A percentile compares a stretch with the other conserved stretches of the same genome.
Evolutionary conservation across 805 yeast genomes (phyloP).

Genomic region (Candida railenensis): DNA sequence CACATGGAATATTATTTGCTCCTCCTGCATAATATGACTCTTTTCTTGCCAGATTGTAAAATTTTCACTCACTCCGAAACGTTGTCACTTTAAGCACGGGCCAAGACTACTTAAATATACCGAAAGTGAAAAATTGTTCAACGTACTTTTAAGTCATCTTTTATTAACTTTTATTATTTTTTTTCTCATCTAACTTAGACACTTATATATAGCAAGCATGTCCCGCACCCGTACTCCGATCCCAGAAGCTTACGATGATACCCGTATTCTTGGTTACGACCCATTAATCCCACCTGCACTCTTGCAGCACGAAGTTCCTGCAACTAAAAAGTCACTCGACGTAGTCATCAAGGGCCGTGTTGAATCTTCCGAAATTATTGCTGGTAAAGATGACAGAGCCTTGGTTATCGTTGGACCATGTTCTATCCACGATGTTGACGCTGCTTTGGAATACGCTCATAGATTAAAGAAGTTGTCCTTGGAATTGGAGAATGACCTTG

Average conservation of each 20-base stretch:
- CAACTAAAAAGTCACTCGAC: slow-evolving; percentile 50
- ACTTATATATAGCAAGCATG: slow-evolving; percentile 17
- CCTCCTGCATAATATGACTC: not conserved
- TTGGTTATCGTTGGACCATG: slow-evolving; percentile 95
- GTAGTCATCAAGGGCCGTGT: slow-evolving; percentile 77
- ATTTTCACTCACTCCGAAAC: too few species aligned
- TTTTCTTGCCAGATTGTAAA: not conserved
- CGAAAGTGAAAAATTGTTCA: not conserved
- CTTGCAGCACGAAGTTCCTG: slow-evolving; percentile 80
- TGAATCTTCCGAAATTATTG: slow-evolving; percentile 72
- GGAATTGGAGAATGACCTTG: slow-evolving; percentile 72
- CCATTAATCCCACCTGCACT: slow-evolving; percentile 93
- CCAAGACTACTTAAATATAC: not conserved
- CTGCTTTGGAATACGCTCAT: slow-evolving; percentile 85
- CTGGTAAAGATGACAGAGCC: slow-evolving; percentile 77
- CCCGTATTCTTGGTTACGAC: slow-evolving; percentile 84
- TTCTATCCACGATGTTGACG: slow-evolving; percentile 87
- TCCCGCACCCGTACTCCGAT: slow-evolving; percentile 39
- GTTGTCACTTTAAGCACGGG: not conserved
- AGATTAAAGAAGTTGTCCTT: slow-evolving; percentile 66
- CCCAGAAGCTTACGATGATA: slow-evolving; percentile 71
- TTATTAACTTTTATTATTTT: not conserved
- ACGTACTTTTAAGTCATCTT: not conserved
- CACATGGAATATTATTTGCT: too few species aligned
- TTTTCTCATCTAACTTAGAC: not conserved